phyloP scores from a whole-genome alignment of 2,329 filamentous ascomycete species.

The Colletotrichum orchidophilum region DNA sequence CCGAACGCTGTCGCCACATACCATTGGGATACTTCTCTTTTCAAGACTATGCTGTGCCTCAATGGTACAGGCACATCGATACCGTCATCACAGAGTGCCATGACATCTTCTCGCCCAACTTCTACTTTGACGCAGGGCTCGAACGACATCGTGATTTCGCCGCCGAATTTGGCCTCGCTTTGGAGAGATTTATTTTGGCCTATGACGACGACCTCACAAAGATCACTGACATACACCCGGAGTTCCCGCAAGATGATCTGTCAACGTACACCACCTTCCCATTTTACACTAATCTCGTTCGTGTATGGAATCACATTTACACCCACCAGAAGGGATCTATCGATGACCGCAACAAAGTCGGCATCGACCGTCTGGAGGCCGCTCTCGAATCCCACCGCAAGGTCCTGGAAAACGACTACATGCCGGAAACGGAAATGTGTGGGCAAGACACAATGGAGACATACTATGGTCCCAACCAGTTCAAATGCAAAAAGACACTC shows the following conservation, averaged over 20 bases:
- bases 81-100: constrained; percentile 34
- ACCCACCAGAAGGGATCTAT: constrained; percentile 33
- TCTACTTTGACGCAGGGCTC: not conserved
- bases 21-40: constrained; percentile 45
- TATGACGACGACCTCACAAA: constrained; percentile 10
- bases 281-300: constrained; percentile 34
- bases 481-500: constrained; percentile 51
- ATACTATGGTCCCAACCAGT: constrained; percentile 49
- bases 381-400: constrained; percentile 41
- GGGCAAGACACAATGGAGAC: constrained; percentile 26
- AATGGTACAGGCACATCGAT: constrained; percentile 46
- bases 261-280: constrained; percentile 25
- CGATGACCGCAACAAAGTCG: constrained; percentile 41
- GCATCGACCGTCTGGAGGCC: constrained; percentile 39
- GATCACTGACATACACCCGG: not conserved
- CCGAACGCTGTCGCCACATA: constrained; percentile 28
- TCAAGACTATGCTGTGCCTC: constrained; percentile 48
- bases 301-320: constrained; percentile 37
- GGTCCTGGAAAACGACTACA: constrained; percentile 40
- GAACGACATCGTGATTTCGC: not conserved
- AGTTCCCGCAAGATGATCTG: constrained; percentile 19
- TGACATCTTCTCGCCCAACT: constrained; percentile 5
- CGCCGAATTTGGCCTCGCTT: not conserved
- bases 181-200: constrained; percentile 21
- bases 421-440: not conserved